Conservation (phyloP, 73 alveolate genomes). For the Urostyla sp. region DNA sequence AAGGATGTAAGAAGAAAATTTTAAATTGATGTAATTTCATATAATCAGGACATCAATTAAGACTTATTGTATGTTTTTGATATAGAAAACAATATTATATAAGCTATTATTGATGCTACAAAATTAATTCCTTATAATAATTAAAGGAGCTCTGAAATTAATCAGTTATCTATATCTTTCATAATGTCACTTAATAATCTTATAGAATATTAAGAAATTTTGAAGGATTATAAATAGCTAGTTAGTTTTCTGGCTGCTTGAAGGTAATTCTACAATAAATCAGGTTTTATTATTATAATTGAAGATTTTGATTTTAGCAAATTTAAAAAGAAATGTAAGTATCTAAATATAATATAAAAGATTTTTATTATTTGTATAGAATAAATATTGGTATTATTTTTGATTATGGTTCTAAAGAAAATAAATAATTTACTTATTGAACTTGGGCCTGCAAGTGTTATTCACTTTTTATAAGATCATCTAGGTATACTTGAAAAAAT, state of each 20-base stretch:
- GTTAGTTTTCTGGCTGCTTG: neutral
- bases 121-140: neutral
- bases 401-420: constrained; percentile 8
- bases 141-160: neutral
- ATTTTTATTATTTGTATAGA: neutral
- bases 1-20: constrained; percentile 37
- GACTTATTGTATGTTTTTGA: neutral
- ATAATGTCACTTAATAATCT: neutral
- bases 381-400: neutral
- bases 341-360: too few relatives aligned
- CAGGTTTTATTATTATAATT: neutral
- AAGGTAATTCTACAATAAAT: neutral
- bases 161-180: neutral
- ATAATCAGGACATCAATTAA: neutral
- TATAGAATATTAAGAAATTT: neutral
- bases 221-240: neutral
- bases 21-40: neutral
- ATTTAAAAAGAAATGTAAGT: too few relatives aligned
- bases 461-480: neutral
- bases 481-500: neutral
- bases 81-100: constrained; percentile 1
- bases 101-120: neutral
- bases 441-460: constrained; percentile 13
- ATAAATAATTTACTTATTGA: constrained; percentile 22
- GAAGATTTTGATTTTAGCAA: constrained; percentile 22